Base-by-base conservation (phyloP, 164 flowering plant genomes). In the Magnolia officinalis region DNA sequence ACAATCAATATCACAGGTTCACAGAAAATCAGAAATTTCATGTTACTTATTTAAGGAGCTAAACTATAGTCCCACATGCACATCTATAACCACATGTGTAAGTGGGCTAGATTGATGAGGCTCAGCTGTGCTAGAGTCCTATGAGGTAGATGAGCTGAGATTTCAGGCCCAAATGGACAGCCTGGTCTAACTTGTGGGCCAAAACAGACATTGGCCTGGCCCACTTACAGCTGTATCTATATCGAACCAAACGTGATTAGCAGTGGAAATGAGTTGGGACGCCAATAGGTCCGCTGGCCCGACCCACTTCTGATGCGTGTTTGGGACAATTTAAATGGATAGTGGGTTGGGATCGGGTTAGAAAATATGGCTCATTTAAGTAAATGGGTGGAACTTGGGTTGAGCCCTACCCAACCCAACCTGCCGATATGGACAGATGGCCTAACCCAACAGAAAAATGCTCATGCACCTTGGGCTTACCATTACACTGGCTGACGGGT, bases 401-500 rank as follows among this genome's bases (percentile, higher is more conserved):
- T 37, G 45, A 37, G 45, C 6, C 45, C 45, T 37, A 55, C 59
- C 8, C 8, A 55, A 1, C 61, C 13, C 18, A 55, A 55, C 18
- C 24, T 11, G 10, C 29, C 29, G 29, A 26, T 26, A 26, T 26
- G 13, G 16, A 55, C 13, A 11, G 13, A 11, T 55, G 18, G 18
- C 61, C 61, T 11, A 55, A 55, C 2, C 61, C 16, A 9, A 55
- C 18, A 55, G 3, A 11, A 11, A 11, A 55, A 55, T 11, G 16
- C 16, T 11, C 18, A 18, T 68, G 71, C 16, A 1, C 19, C 3
- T 6, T 63, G 26, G 16, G 31, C 79, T 83, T 80, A 91, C 94
- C 83, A 55, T 87, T 87, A 79, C 97, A 94, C 29, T 23, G 52
- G 85, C 90, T 90, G 72, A 78, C 13, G 0, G 94, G 81, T 45